phyloP scores from a whole-genome alignment of 2,329 filamentous ascomycete species.

The Talaromyces sp. region DNA sequence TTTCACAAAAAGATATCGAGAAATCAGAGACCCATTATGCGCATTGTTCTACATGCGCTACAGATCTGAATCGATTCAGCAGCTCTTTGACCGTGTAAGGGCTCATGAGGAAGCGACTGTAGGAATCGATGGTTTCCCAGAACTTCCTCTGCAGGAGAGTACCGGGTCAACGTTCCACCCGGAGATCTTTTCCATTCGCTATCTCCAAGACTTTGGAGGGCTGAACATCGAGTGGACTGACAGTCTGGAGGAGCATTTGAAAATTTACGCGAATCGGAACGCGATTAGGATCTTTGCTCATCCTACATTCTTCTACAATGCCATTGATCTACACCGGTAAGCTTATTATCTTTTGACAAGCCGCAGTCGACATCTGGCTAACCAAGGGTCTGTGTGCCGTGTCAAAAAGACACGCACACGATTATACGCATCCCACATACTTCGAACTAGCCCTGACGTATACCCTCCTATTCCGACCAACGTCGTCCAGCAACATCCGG shows the following conservation, averaged over 20 bases:
- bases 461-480: conserved; percentile 16
- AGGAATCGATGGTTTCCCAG: neutral
- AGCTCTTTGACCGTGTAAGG: conserved; percentile 4
- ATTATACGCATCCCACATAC: conserved; percentile 1
- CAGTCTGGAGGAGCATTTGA: conserved; percentile 14
- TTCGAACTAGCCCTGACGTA: conserved; percentile 12
- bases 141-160: conserved; percentile 5
- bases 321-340: conserved; percentile 1
- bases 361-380: neutral
- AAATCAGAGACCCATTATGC: conserved; percentile 4
- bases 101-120: neutral
- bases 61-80: neutral
- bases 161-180: neutral
- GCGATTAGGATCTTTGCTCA: conserved; percentile 11
- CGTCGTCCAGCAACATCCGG: neutral
- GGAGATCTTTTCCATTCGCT: conserved; percentile 1
- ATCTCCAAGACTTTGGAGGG: conserved; percentile 1
- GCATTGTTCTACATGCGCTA: neutral
- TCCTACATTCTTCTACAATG: conserved; percentile 9
- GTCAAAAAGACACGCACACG: neutral
- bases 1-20: conserved; percentile 1
- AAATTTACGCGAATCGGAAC: conserved; percentile 12
- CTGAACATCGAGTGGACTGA: conserved; percentile 14
- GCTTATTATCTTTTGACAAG: neutral
- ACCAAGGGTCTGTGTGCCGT: neutral